Evolutionary conservation across 768 basidiomycete genomes (phyloP).

Genomic region (Sarcodon sp.): DNA sequence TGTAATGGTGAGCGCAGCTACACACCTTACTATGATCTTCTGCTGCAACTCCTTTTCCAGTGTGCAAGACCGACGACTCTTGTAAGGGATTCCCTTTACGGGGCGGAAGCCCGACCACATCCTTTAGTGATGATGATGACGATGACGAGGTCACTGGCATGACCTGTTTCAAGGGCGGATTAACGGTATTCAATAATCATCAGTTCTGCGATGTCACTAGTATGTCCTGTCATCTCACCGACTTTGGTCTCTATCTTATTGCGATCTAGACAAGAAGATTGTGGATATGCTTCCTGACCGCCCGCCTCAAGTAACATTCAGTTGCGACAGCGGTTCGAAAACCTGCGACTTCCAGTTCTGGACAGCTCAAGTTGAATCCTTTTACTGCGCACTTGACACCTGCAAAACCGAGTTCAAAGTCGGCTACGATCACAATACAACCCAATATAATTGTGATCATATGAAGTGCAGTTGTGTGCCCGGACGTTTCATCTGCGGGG

Average conservation of each 20-base stretch:
- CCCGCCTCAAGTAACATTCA: constrained; percentile 94
- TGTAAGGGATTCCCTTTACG: constrained; percentile 70
- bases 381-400: constrained; percentile 78
- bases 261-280: constrained; percentile 76
- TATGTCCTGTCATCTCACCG: constrained; percentile 25
- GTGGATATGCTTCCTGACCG: constrained; percentile 85
- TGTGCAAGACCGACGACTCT: constrained; percentile 73
- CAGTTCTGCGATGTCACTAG: constrained; percentile 99
- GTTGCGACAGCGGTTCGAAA: constrained; percentile 51
- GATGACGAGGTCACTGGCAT: constrained; percentile 36
- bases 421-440: constrained; percentile 58
- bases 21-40: neutral
- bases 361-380: constrained; percentile 89
- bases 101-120: constrained; percentile 16
- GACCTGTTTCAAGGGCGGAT: constrained; percentile 90
- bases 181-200: constrained; percentile 89
- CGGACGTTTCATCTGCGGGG: constrained; percentile 88
- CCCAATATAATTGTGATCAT: constrained; percentile 68
- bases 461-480: constrained; percentile 92
- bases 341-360: constrained; percentile 97
- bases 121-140: constrained; percentile 15
- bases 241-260: neutral
- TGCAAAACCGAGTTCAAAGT: constrained; percentile 39
- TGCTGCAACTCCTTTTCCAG: constrained; percentile 25
- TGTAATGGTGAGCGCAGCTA: constrained; percentile 68